Evolutionary conservation across 495 filamentous ascomycete genomes (phyloP), one percentile per base, ranked within the genome.

Genomic region (Echria macrotheca): DNA sequence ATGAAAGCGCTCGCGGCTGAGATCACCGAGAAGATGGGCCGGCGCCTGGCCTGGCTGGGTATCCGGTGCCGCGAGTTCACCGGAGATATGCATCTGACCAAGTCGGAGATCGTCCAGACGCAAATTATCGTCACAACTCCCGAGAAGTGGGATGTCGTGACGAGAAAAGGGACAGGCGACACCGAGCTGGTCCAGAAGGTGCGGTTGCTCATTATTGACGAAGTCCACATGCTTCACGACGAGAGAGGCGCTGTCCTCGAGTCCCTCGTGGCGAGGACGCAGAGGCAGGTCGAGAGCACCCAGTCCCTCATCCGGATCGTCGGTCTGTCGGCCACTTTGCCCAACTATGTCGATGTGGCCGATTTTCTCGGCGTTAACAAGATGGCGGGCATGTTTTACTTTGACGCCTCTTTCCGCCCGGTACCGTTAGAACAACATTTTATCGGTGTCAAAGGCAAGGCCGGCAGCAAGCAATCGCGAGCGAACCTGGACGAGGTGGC

Each of bases 81-180:
- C 33, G 93, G 91, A 55, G 93, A 99, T 69, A 97, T 96, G 91
- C 94, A 99, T 55, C 74, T 99, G 53, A 95, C 91, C 28, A 99
- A 99, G 69, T 80, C 87, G 2, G 94, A 99, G 68, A 95, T 99
- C 50, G 75, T 91, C 24, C 81, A 87, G 55, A 99, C 93, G 2
- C 94, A 99, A 66, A 91, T 99, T 49, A 96, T 99, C 53, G 94
- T 99, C 12, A 99, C 93, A 0, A 99, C 93, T 8, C 93, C 93
- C 41, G 93, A 99, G 65, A 99, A 99, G 72, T 99, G 93, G 93
- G 93, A 99, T 69, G 91, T 97, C 10, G 86, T 97, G 25, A 99
- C 93, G 8, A 77, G 93, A 35, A 99, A 97, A 66, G 91, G 93
- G 39, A 96, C 89, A 1, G 93, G 93, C 2, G 93, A 99, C 61